Conservation (phyloP, 805 yeast species). For the Lipomyces yamanashiensis region DNA sequence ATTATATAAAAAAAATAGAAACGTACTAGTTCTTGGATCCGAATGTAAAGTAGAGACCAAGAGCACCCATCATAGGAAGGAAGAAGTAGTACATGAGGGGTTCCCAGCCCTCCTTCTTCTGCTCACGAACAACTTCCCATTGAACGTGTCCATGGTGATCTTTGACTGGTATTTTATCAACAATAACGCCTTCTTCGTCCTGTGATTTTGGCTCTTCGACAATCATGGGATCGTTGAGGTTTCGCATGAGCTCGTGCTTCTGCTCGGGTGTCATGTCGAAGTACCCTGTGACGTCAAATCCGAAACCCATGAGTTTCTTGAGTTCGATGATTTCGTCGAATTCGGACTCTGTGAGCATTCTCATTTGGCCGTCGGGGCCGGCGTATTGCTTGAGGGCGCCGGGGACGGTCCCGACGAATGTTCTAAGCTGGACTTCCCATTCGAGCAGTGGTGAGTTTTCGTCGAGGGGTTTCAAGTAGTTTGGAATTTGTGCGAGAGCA, state of each 20-base stretch:
- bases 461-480: conserved; percentile 13
- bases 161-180: conserved; percentile 83
- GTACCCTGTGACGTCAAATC: conserved; percentile 10
- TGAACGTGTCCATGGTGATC: conserved; percentile 77
- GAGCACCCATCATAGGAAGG: conserved; percentile 68
- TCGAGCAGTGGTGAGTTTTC: conserved; percentile 33
- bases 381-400: conserved; percentile 68
- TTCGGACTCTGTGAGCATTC: conserved; percentile 72
- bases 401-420: conserved; percentile 60
- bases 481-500: not conserved
- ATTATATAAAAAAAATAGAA: not conserved
- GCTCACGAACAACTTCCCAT: conserved; percentile 77
- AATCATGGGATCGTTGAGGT: not conserved
- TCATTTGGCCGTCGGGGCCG: conserved; percentile 74
- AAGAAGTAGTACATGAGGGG: conserved; percentile 69
- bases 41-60: conserved; percentile 58
- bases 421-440: conserved; percentile 28
- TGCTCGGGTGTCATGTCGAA: conserved; percentile 5
- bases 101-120: conserved; percentile 87
- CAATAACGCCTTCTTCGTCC: conserved; percentile 58
- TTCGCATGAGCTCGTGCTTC: not conserved
- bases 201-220: conserved; percentile 31
- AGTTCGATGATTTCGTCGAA: conserved; percentile 64
- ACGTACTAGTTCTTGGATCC: conserved; percentile 48
- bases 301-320: conserved; percentile 7